Evolutionary conservation across 768 basidiomycete species (phyloP).

Genomic region (Dentipellis sp.): DNA sequence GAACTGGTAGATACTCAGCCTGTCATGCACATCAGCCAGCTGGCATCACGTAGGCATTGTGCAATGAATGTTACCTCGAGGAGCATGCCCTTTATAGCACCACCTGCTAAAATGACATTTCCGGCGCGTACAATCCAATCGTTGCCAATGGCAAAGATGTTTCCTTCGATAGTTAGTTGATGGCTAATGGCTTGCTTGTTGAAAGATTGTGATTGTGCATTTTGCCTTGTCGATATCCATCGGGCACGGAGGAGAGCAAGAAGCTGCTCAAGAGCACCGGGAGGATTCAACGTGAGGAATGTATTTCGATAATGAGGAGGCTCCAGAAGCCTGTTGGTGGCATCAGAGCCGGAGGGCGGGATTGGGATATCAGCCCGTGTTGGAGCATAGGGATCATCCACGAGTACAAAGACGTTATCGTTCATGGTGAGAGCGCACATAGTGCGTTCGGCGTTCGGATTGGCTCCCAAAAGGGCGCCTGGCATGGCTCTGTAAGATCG

Average conservation of each 20-base stretch:
- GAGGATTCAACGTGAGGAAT: constrained; percentile 66
- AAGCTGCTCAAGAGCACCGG: constrained; percentile 67
- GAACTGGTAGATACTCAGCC: constrained; percentile 80
- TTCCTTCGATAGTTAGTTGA: constrained; percentile 66
- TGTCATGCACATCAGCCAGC: constrained; percentile 17
- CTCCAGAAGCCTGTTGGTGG: constrained; percentile 13
- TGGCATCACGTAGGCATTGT: background rate
- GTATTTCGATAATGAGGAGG: constrained; percentile 64
- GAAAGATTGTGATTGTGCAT: constrained; percentile 22
- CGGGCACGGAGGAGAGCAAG: constrained; percentile 65
- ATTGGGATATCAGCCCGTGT: constrained; percentile 51
- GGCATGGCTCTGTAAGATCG: constrained; percentile 72
- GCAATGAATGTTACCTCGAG: constrained; percentile 47
- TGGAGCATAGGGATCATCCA: constrained; percentile 71
- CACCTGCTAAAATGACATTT: constrained; percentile 68
- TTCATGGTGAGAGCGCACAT: constrained; percentile 76
- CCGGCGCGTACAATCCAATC: constrained; percentile 80
- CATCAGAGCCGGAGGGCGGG: constrained; percentile 7
- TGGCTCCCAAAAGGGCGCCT: constrained; percentile 40
- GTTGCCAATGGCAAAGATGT: constrained; percentile 64
- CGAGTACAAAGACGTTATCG: constrained; percentile 68
- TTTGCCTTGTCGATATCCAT: constrained; percentile 54
- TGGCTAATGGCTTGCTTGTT: constrained; percentile 43
- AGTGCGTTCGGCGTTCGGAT: constrained; percentile 49
- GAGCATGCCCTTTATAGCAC: constrained; percentile 75